These are phyloP conservation scores for Botrytis porri DNA, from an alignment of 2,329 filamentous ascomycete species.

Conservation along the genomic window DNA sequence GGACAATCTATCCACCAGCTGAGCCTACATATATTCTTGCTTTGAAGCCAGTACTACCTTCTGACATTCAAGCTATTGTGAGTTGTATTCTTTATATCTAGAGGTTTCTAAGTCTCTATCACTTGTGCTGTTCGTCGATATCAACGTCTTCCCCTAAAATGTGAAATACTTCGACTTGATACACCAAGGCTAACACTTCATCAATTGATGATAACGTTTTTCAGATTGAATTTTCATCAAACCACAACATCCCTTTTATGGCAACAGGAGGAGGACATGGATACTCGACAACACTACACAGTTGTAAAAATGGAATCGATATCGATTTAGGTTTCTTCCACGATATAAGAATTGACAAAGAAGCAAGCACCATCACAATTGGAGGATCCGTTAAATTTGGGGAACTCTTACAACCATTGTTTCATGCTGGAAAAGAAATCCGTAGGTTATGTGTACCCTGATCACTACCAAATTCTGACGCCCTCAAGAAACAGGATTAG, in stretches of 20 bases:
- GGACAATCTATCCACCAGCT: background rate
- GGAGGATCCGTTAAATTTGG: slow-evolving; percentile 6
- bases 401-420: slow-evolving; percentile 4
- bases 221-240: background rate
- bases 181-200: background rate
- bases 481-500: background rate
- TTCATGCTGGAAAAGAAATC: slow-evolving; percentile 6
- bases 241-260: slow-evolving; percentile 37
- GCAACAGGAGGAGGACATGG: slow-evolving; percentile 40
- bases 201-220: background rate
- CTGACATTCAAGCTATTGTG: background rate
- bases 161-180: background rate
- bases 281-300: slow-evolving; percentile 33
- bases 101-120: background rate
- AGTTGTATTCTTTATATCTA: background rate
- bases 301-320: slow-evolving; percentile 34
- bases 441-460: background rate
- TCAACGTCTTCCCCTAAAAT: background rate
- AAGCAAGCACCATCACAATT: slow-evolving; percentile 26
- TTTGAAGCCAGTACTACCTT: background rate
- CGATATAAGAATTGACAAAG: slow-evolving; percentile 28
- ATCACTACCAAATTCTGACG: background rate
- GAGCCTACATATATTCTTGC: background rate
- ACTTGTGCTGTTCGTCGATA: background rate
- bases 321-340: slow-evolving; percentile 39